Conservation (phyloP, 2,329 filamentous ascomycete genomes). For the Aureobasidium musti region DNA sequence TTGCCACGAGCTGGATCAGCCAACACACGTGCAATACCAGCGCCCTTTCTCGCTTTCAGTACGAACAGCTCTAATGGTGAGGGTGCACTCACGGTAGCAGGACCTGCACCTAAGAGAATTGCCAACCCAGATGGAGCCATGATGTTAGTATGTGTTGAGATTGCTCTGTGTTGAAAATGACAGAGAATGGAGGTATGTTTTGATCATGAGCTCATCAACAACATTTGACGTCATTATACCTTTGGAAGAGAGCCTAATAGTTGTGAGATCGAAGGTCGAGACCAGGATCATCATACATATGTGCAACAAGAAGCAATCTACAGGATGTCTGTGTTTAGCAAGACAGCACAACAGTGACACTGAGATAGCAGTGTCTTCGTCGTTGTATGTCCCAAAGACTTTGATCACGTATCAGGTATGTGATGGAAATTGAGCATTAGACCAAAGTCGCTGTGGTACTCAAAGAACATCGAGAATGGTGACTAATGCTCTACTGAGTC, state of each 20-base stretch:
- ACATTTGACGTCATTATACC: constrained; percentile 19
- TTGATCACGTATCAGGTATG: neutral
- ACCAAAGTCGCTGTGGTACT: too few species aligned
- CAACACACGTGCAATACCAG: constrained; percentile 59
- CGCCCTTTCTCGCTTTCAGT: constrained; percentile 44
- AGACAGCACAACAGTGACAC: neutral
- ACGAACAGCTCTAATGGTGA: neutral
- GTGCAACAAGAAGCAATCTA: neutral
- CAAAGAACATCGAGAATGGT: too few species aligned
- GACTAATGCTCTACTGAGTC: too few species aligned
- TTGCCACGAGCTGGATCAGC: constrained; percentile 56
- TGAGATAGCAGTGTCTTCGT: neutral
- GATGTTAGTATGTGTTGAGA: neutral
- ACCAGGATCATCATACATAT: neutral
- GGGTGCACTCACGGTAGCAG: constrained; percentile 42
- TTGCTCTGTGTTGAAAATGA: neutral
- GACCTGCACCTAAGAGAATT: constrained; percentile 56
- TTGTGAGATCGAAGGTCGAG: too few species aligned
- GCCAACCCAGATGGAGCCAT: constrained; percentile 46
- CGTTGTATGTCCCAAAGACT: neutral
- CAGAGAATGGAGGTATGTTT: neutral
- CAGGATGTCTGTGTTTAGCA: neutral
- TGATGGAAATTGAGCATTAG: too few species aligned
- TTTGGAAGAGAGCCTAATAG: neutral
- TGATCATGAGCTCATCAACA: constrained; percentile 2